These are phyloP conservation scores for Trichoderma koningiopsis DNA, from an alignment of 2,329 filamentous ascomycete species.

Conservation along the genomic window DNA sequence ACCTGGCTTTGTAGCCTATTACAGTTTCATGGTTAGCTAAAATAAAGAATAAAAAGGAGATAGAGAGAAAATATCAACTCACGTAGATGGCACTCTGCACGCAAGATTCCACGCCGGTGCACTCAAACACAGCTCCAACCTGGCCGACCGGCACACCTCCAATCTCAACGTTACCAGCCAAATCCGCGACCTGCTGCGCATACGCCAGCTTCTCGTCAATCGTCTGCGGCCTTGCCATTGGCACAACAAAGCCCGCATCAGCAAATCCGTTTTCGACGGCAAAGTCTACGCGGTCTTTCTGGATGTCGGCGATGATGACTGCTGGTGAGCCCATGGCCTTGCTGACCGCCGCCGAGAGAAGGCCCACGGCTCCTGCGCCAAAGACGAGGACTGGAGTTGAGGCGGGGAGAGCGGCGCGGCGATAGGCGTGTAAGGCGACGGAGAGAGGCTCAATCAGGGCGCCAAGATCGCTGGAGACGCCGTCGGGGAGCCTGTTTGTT, in stretches of 20 bases:
- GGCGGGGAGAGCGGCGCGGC: slow-evolving; percentile 47
- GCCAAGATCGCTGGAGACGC: slow-evolving; percentile 53
- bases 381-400: slow-evolving; percentile 55
- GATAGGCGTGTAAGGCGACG: slow-evolving; percentile 60
- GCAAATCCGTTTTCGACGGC: slow-evolving; percentile 59
- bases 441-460: slow-evolving; percentile 62
- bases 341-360: slow-evolving; percentile 61
- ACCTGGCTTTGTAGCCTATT: slow-evolving; percentile 62
- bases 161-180: slow-evolving; percentile 43
- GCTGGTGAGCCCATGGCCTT: slow-evolving; percentile 48
- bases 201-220: slow-evolving; percentile 57
- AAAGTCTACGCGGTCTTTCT: slow-evolving; percentile 59
- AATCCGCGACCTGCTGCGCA: slow-evolving; percentile 52
- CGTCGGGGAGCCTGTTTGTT: slow-evolving; percentile 47
- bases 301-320: slow-evolving; percentile 59
- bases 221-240: slow-evolving; percentile 50
- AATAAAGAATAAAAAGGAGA: slow-evolving; percentile 15
- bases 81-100: slow-evolving; percentile 74
- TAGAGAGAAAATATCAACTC: slow-evolving; percentile 27
- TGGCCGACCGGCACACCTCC: slow-evolving; percentile 57
- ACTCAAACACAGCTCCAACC: slow-evolving; percentile 72
- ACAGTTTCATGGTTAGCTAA: not conserved
- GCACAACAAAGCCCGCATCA: slow-evolving; percentile 54
- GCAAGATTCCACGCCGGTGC: slow-evolving; percentile 76
- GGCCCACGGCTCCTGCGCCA: slow-evolving; percentile 63